Evolutionary conservation across 2,329 filamentous ascomycete genomes (phyloP), one percentile per base, ranked within the genome.

Genomic region (Colletotrichum trifolii): DNA sequence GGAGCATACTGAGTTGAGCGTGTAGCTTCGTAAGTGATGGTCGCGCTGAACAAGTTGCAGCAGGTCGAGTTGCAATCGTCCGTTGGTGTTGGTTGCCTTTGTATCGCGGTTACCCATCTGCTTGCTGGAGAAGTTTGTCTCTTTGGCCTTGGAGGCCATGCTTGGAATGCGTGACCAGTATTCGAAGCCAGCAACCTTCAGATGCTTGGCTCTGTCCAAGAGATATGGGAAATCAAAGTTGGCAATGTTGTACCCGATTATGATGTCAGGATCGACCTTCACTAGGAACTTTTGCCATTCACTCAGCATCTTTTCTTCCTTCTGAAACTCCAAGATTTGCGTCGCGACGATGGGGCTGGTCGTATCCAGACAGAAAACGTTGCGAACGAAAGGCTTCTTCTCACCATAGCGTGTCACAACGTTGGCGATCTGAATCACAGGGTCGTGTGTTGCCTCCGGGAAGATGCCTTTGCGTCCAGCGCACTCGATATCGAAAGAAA

Each of bases 171-270:
- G 88, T 25, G 94, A 90, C 93, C 93, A 97, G 76, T 91, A 95
- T 7, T 96, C 91, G 70, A 99, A 99, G 0, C 86, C 87, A 2
- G 77, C 77, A 42, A 93, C 88, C 73, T 96, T 97, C 35, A 99
- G 83, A 74, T 97, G 89, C 69, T 86, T 92, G 9, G 94, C 96
- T 49, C 96, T 88, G 60, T 97, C 92, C 10, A 99, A 84, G 0
- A 99, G 86, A 74, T 99, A 99, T 0, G 95, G 95, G 69, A 99
- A 98, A 82, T 99, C 96, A 78, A 99, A 99, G 80, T 99, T 99
- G 74, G 92, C 83, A 79, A 97, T 99, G 77, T 99, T 99, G 89
- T 99, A 99, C 49, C 96, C 96, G 60, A 96, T 99, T 73, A 99
- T 97, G 69, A 99, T 92, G 79, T 99, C 96, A 0, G 96, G 95